A percentile compares a stretch with the other conserved stretches of the same genome.
These are phyloP conservation scores for Rosa hybrid DNA, from an alignment of 331 rosid species.

Conservation along the genomic window DNA sequence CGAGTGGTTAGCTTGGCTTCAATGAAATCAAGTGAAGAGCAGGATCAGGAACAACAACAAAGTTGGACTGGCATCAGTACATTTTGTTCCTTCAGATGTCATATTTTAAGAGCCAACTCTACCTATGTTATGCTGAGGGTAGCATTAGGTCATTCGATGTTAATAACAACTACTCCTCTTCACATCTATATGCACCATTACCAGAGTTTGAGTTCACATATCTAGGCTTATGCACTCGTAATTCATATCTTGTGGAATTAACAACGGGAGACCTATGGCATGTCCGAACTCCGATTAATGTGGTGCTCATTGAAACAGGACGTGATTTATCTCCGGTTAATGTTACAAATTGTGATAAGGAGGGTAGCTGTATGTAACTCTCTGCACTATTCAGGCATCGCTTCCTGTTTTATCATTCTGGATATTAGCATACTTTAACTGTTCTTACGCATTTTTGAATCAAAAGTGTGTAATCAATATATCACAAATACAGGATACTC, in stretches of 20 bases:
- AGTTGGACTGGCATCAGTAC: neutral
- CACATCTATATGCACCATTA: neutral
- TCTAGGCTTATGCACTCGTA: neutral
- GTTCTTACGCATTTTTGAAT: neutral
- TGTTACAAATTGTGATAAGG: neutral
- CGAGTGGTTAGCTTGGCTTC: neutral
- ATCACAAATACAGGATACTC: neutral
- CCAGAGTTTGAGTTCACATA: neutral
- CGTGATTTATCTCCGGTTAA: neutral
- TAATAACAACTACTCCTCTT: neutral
- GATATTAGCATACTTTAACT: too few relatives aligned
- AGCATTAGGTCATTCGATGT: neutral
- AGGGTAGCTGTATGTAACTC: neutral
- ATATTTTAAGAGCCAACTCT: neutral
- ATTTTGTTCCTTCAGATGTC: neutral
- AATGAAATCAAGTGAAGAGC: neutral
- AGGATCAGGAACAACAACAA: neutral
- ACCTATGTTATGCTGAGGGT: neutral
- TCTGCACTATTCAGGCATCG: neutral
- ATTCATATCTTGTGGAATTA: neutral
- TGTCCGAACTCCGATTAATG: neutral
- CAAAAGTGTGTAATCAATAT: too few relatives aligned
- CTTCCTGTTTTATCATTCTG: neutral
- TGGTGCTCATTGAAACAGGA: neutral
- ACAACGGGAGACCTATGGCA: neutral